Evolutionary conservation across 345 rosid genomes (phyloP).

Genomic region (Microthlaspi erraticum): DNA sequence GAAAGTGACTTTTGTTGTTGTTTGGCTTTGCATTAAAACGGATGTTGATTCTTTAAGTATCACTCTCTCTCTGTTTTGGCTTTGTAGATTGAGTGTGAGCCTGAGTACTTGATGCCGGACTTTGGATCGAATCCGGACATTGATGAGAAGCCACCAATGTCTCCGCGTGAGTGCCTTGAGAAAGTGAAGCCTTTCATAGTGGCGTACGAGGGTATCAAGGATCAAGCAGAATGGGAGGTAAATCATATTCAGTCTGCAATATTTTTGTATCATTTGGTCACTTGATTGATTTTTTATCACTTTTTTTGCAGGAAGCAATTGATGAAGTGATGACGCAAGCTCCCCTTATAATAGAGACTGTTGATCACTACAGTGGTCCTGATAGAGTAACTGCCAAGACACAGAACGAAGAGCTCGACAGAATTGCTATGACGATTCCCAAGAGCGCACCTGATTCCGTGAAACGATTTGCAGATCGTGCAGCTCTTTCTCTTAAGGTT

Average conservation of each 20-base stretch:
- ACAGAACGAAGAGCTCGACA: constrained; percentile 81
- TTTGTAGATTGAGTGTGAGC: constrained; percentile 85
- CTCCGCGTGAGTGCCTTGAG: constrained; percentile 82
- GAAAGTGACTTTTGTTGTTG: too few relatives aligned
- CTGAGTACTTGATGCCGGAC: constrained; percentile 81
- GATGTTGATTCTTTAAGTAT: constrained; percentile 10
- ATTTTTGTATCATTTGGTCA: constrained; percentile 24
- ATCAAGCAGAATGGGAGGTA: constrained; percentile 97
- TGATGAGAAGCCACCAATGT: constrained; percentile 84
- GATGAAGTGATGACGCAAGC: constrained; percentile 70
- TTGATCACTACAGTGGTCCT: constrained; percentile 89
- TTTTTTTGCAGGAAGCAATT: constrained; percentile 58
- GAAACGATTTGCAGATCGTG: constrained; percentile 72
- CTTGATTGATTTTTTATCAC: neutral
- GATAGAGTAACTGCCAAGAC: constrained; percentile 83
- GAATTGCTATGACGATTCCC: constrained; percentile 78
- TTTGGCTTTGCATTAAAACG: constrained; percentile 27
- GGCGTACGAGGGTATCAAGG: constrained; percentile 84
- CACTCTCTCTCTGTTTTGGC: too few relatives aligned
- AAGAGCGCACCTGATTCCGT: constrained; percentile 72
- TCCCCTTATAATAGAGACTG: constrained; percentile 71
- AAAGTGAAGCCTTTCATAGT: constrained; percentile 92
- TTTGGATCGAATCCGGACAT: constrained; percentile 84
- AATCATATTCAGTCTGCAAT: neutral
- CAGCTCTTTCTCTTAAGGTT: constrained; percentile 84